Evolutionary conservation across 2,329 filamentous ascomycete species (phyloP), one percentile per base, ranked within the genome.

Genomic region (Fusarium agapanthi): DNA sequence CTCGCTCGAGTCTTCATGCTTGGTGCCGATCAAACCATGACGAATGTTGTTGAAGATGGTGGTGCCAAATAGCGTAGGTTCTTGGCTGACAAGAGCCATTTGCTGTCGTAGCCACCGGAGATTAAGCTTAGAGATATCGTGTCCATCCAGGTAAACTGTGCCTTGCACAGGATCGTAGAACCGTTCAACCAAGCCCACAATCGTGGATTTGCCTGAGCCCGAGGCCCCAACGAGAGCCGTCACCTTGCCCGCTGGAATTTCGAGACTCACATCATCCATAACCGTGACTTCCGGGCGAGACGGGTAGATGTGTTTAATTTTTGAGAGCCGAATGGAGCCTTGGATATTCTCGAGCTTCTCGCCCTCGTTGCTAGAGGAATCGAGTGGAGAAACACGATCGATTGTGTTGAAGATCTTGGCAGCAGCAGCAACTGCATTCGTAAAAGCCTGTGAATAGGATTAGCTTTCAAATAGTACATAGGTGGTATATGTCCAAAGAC

Each of bases 381-480:
- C 93, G 53, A 98, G 86, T 1, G 95, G 95, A 0, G 96, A 98
- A 7, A 84, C 78, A 58, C 96, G 92, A 81, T 98, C 95, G 74
- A 98, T 98, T 4, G 95, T 98, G 79, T 91, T 93, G 84, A 92
- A 98, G 71, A 99, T 97, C 85, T 98, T 98, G 61, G 90, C 89
- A 7, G 94, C 95, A 5, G 96, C 95, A 37, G 94, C 93, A 11
- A 97, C 84, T 43, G 91, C 93, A 20, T 91, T 94, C 5, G 92
- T 93, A 76, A 98, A 97, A 37, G 95, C 93, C 80, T 51, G 9
- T 24, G 12, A 20, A 34, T 14, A 20, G 20, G 6, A 24, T 51
- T 34, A 51, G 30, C 47, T 34, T 34, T 7, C 18, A 3, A 11
- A 34, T 26, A 34, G 30, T 34, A 6, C 30, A 20, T 20, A 34